These are phyloP conservation scores for Ogataea ganodermae DNA, from an alignment of 805 yeast species.

Conservation along the genomic window DNA sequence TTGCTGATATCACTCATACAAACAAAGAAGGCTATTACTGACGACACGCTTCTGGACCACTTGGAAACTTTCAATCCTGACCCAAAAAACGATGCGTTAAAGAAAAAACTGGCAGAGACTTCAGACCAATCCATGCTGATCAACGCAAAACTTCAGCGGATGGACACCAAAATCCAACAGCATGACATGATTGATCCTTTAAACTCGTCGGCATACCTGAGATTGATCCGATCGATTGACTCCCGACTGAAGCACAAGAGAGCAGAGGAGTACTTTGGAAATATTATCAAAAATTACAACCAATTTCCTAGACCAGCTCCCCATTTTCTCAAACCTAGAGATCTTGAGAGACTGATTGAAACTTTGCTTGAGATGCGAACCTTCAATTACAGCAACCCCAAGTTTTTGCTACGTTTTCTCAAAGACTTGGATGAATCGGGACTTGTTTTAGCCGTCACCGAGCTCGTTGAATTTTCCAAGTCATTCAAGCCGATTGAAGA, in stretches of 20 bases:
- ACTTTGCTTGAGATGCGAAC: slow-evolving; percentile 1
- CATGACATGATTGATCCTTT: slow-evolving; percentile 12
- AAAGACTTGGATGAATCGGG: slow-evolving; percentile 13
- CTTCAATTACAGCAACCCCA: background rate
- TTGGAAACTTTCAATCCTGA: background rate
- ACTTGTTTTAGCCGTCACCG: slow-evolving; percentile 11
- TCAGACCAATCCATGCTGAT: background rate
- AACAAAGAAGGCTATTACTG: background rate
- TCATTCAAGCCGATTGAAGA: slow-evolving; percentile 82
- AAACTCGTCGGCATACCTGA: slow-evolving; percentile 5
- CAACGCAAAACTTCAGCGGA: background rate
- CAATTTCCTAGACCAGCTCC: slow-evolving; percentile 17
- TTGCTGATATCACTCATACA: background rate
- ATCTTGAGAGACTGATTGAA: slow-evolving; percentile 11
- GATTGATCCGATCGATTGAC: slow-evolving; percentile 1
- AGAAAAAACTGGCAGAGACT: background rate
- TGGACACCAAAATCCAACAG: slow-evolving; percentile 3
- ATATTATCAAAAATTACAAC: slow-evolving; percentile 4
- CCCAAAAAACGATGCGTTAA: too few relatives aligned
- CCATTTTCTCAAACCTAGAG: slow-evolving; percentile 9
- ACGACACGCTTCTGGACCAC: background rate
- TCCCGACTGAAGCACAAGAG: background rate
- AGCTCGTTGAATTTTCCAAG: slow-evolving; percentile 9
- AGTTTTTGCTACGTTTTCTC: slow-evolving; percentile 11
- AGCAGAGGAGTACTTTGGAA: background rate